Evolutionary conservation across 148 eudicot genomes (phyloP).

Genomic region (Cornus florida): DNA sequence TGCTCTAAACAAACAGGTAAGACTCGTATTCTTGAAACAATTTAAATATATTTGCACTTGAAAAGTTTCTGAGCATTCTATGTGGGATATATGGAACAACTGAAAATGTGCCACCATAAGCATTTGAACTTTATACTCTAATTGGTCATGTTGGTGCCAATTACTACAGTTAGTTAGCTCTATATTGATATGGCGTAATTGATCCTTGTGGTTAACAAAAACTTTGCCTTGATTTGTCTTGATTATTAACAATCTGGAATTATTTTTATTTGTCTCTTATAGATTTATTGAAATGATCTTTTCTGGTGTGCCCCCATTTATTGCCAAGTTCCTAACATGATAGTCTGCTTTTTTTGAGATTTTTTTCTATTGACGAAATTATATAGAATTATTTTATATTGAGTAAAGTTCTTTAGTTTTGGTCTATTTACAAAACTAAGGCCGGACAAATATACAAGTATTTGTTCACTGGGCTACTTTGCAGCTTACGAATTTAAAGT

Average conservation of each 20-base stretch:
- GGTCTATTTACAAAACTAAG: background rate
- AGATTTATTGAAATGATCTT: background rate
- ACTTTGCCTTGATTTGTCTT: background rate
- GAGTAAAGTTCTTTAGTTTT: background rate
- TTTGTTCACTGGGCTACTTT: background rate
- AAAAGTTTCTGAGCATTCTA: background rate
- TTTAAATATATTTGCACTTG: background rate
- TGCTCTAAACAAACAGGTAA: conserved; percentile 95
- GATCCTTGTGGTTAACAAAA: background rate
- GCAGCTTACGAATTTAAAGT: background rate
- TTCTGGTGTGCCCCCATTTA: background rate
- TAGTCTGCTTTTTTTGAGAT: background rate
- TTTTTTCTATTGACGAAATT: background rate
- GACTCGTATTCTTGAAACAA: background rate
- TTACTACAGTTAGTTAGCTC: background rate
- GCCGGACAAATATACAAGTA: background rate
- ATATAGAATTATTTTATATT: too few species aligned
- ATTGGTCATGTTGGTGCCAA: background rate
- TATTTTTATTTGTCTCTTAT: too few species aligned
- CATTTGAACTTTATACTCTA: background rate
- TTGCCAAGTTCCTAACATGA: background rate
- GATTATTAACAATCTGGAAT: background rate
- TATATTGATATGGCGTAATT: background rate
- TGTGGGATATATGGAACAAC: background rate
- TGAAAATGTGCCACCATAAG: background rate